Evolutionary conservation across 116 monocot species (phyloP).

Genomic region (Dioscorea cayenensis): DNA sequence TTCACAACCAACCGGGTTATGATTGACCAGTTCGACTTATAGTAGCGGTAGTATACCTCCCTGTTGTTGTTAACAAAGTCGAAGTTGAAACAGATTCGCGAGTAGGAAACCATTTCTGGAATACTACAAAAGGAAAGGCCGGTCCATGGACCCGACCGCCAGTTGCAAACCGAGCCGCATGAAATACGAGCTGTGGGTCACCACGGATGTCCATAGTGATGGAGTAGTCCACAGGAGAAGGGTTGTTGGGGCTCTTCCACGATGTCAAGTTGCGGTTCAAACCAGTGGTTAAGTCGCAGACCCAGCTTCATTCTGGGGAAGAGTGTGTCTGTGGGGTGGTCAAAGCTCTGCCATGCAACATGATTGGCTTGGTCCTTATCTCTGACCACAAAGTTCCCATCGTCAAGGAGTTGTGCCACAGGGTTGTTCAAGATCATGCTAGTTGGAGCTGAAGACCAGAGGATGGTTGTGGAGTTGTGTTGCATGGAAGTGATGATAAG

Average conservation of each 20-base stretch:
- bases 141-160: conserved; percentile 11
- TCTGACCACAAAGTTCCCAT: conserved; percentile 21
- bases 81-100: neutral
- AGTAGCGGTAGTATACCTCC: neutral
- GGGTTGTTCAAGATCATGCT: neutral
- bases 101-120: conserved; percentile 1
- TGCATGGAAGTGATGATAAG: neutral
- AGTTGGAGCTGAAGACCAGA: neutral
- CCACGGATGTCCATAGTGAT: conserved; percentile 9
- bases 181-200: conserved; percentile 11
- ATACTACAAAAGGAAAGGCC: conserved; percentile 18
- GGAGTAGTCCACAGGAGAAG: neutral
- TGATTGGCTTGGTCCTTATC: neutral
- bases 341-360: conserved; percentile 46
- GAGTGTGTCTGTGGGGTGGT: conserved; percentile 33
- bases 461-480: neutral
- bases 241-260: neutral
- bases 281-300: conserved; percentile 10
- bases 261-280: conserved; percentile 16
- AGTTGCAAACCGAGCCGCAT: neutral
- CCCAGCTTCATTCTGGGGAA: conserved; percentile 47
- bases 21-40: neutral
- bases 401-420: conserved; percentile 7
- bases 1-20: neutral
- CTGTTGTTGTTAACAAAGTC: neutral